These are phyloP conservation scores for Raddia distichophylla DNA, from an alignment of 176 grass and related monocot species.

Conservation along the genomic window DNA sequence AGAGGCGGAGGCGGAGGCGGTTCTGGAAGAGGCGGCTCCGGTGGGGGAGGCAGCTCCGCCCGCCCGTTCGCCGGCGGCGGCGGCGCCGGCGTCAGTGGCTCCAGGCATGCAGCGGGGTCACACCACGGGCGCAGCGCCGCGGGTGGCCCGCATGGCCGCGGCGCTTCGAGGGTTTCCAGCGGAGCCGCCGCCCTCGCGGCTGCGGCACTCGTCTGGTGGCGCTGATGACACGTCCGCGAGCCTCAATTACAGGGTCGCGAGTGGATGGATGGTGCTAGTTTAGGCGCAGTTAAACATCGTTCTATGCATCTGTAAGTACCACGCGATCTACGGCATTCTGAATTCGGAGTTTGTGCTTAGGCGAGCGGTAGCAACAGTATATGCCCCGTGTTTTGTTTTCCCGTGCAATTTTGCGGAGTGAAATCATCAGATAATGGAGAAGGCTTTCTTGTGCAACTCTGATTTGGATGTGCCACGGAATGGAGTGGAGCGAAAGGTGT, in stretches of 20 bases:
- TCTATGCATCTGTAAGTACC: constrained; percentile 1
- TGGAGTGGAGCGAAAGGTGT: not conserved
- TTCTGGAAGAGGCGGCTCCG: not conserved
- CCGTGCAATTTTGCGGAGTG: not conserved
- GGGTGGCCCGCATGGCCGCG: not conserved
- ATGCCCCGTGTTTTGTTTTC: not conserved
- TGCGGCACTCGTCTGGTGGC: constrained; percentile 12
- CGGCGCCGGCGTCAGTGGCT: constrained; percentile 8
- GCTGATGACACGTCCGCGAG: constrained; percentile 19
- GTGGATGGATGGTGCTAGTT: not conserved
- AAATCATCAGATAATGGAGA: too few relatives aligned
- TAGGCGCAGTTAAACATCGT: not conserved
- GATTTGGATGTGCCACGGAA: not conserved
- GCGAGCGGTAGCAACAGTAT: not conserved
- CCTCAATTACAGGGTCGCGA: not conserved
- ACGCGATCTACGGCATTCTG: not conserved
- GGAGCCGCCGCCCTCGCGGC: not conserved
- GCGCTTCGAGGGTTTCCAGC: constrained; percentile 6
- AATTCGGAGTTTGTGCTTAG: not conserved
- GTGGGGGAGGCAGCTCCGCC: not conserved
- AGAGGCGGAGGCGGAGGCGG: not conserved
- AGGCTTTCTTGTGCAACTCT: not conserved
- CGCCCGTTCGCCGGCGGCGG: not conserved
- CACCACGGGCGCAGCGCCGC: not conserved
- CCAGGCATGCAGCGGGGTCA: not conserved